These are phyloP conservation scores for Tuber borchii DNA, from an alignment of 495 filamentous ascomycete genomes.

Conservation along the genomic window DNA sequence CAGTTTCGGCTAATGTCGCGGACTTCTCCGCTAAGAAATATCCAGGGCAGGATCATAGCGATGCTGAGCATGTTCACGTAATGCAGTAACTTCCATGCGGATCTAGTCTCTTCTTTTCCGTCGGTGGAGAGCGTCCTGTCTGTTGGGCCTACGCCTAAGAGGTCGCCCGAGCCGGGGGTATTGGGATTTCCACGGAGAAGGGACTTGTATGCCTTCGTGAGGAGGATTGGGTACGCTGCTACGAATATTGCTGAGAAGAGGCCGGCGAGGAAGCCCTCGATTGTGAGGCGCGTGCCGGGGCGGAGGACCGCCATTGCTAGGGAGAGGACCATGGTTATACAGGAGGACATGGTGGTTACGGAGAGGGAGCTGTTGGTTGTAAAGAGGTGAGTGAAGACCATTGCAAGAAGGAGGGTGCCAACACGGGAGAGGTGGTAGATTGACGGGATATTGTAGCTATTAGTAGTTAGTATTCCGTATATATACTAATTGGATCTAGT, in stretches of 20 bases:
- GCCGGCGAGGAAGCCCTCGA: constrained; percentile 50
- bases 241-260: constrained; percentile 50
- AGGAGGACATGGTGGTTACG: constrained; percentile 48
- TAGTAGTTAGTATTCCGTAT: neutral
- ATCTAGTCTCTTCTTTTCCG: constrained; percentile 45
- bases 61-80: constrained; percentile 50
- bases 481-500: neutral
- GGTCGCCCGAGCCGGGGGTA: constrained; percentile 17
- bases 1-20: constrained; percentile 48
- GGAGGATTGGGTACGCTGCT: constrained; percentile 49
- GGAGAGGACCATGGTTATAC: constrained; percentile 49
- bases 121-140: constrained; percentile 29
- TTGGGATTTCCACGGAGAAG: constrained; percentile 18
- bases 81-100: constrained; percentile 49
- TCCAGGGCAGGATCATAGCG: constrained; percentile 46
- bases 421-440: constrained; percentile 50
- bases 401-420: constrained; percentile 46
- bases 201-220: constrained; percentile 47
- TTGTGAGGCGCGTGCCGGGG: constrained; percentile 45
- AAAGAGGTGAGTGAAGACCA: constrained; percentile 47
- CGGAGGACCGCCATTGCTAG: constrained; percentile 47
- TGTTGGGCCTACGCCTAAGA: constrained; percentile 19
- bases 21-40: constrained; percentile 49
- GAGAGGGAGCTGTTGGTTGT: constrained; percentile 45
- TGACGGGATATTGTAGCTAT: constrained; percentile 47